These are phyloP conservation scores for Discostella stelligera DNA, from an alignment of 352 stramenopile genomes.

Conservation along the genomic window DNA sequence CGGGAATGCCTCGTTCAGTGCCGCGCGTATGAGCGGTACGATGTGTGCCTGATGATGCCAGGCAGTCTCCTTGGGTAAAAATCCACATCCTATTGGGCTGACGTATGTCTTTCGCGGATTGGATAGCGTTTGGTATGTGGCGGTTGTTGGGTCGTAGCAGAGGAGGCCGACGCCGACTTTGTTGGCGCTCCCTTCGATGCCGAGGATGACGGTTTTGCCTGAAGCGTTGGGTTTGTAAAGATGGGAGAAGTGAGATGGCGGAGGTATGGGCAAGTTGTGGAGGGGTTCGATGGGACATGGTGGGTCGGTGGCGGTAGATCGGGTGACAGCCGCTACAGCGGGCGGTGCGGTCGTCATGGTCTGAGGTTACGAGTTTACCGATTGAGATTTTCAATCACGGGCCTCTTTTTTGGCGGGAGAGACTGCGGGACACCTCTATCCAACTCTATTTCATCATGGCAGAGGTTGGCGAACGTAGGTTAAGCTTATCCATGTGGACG, in stretches of 20 bases:
- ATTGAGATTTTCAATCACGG: no score
- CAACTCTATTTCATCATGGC: no score
- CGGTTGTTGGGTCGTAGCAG: slow-evolving; percentile 56
- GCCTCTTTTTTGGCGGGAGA: no score
- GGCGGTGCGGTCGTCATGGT: no score
- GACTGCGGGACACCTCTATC: no score
- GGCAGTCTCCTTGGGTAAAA: slow-evolving; percentile 96
- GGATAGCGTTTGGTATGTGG: slow-evolving; percentile 89
- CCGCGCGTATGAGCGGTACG: slow-evolving; percentile 90
- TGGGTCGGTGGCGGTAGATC: slow-evolving; percentile 57
- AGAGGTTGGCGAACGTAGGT: no score
- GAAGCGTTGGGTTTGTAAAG: slow-evolving; percentile 24
- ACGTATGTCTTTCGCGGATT: slow-evolving; percentile 99
- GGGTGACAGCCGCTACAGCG: neutral
- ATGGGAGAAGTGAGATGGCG: neutral
- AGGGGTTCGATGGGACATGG: slow-evolving; percentile 58
- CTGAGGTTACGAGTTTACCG: no score
- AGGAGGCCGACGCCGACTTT: slow-evolving; percentile 90
- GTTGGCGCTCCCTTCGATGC: slow-evolving; percentile 98
- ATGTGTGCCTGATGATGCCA: slow-evolving; percentile 97
- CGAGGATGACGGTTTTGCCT: slow-evolving; percentile 88
- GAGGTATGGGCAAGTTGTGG: slow-evolving; percentile 68
- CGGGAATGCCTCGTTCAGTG: slow-evolving; percentile 90
- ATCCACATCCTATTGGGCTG: slow-evolving; percentile 94
- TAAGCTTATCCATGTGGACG: no score